phyloP scores from a whole-genome alignment of 2,329 filamentous ascomycete species.

The Pyrenochaeta sp. region DNA sequence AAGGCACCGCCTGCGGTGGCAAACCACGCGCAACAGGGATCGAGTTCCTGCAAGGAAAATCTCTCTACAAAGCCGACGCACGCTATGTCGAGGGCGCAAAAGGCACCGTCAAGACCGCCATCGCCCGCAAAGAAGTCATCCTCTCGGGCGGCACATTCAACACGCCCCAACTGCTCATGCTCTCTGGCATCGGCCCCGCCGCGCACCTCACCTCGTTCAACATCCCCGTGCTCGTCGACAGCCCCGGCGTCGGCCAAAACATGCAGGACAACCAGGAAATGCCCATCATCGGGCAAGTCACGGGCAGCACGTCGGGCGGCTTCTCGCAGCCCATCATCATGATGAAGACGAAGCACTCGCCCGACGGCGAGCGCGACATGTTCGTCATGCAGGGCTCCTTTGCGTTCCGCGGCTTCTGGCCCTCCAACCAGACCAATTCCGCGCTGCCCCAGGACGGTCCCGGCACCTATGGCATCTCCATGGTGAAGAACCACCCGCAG shows the following conservation, averaged over 20 bases:
- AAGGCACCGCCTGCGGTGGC: slow-evolving; percentile 56
- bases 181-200: slow-evolving; percentile 66
- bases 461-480: slow-evolving; percentile 33
- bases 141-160: slow-evolving; percentile 62
- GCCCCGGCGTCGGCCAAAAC: slow-evolving; percentile 67
- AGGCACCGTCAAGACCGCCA: slow-evolving; percentile 29
- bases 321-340: slow-evolving; percentile 26
- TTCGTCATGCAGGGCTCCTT: slow-evolving; percentile 31
- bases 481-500: slow-evolving; percentile 67
- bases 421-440: slow-evolving; percentile 24
- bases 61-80: slow-evolving; percentile 50
- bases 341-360: slow-evolving; percentile 25
- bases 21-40: slow-evolving; percentile 56
- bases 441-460: slow-evolving; percentile 18
- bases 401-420: slow-evolving; percentile 36
- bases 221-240: slow-evolving; percentile 60
- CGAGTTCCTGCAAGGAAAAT: slow-evolving; percentile 46
- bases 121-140: slow-evolving; percentile 33
- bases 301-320: slow-evolving; percentile 6
- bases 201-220: slow-evolving; percentile 58
- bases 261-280: slow-evolving; percentile 65
- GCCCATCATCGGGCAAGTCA: slow-evolving; percentile 47
- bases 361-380: slow-evolving; percentile 33
- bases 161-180: slow-evolving; percentile 68
- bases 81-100: slow-evolving; percentile 39